Percentiles rank a stretch among this genome's conserved stretches.
These are phyloP conservation scores for Seiridium cupressi DNA, from an alignment of 2,329 filamentous ascomycete species.

Conservation along the genomic window DNA sequence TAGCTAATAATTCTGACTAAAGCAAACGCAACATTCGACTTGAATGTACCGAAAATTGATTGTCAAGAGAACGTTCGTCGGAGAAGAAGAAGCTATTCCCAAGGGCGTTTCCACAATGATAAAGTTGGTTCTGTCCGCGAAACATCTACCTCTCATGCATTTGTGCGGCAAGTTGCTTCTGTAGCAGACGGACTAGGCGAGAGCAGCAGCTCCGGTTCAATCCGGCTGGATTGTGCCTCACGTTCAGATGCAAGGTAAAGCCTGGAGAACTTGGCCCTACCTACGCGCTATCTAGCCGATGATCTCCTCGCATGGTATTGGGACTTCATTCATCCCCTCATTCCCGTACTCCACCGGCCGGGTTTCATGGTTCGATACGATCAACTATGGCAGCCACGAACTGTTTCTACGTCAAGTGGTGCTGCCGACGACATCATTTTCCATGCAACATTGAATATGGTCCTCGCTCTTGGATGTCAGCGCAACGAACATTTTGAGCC, in stretches of 20 bases:
- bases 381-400: not conserved
- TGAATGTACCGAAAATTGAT: no score
- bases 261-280: not conserved
- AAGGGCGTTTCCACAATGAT: no score
- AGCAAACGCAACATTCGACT: no score
- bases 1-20: no score
- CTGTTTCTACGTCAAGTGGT: no score
- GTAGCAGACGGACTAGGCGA: not conserved
- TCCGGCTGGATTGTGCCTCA: no score
- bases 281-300: not conserved
- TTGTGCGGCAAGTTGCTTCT: no score
- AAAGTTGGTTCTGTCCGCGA: no score
- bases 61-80: no score
- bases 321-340: not conserved
- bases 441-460: not conserved
- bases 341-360: not conserved
- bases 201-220: no score
- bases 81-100: no score
- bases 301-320: not conserved
- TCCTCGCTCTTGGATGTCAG: not conserved
- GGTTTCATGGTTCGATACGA: not conserved
- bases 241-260: not conserved
- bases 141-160: no score
- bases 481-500: not conserved
- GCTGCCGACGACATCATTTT: not conserved